A percentile compares a stretch with the other conserved stretches of the same genome.
Evolutionary conservation across 805 yeast species (phyloP).

Genomic region (Candida sphagnicola): DNA sequence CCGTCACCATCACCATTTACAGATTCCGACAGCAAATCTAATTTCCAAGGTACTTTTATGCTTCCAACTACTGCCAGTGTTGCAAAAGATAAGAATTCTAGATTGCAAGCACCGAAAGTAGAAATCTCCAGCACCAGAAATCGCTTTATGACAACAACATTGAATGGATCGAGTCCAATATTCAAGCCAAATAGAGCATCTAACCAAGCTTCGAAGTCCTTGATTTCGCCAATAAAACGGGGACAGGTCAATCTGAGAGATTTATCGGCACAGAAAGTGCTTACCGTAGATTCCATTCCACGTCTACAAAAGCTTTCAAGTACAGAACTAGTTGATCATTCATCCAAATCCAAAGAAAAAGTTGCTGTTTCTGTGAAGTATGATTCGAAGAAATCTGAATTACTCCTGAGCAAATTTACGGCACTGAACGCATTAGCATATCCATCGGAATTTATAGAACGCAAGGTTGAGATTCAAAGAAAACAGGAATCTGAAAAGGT

Average conservation of each 20-base stretch:
- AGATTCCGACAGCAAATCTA: not conserved
- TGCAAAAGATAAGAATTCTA: conserved; percentile 16
- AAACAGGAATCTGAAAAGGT: too few relatives aligned
- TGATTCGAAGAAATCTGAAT: not conserved
- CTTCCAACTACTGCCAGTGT: conserved; percentile 29
- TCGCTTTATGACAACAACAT: conserved; percentile 31
- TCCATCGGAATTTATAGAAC: too few relatives aligned
- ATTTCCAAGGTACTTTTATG: conserved; percentile 14
- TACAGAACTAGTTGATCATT: not conserved
- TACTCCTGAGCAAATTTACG: not conserved
- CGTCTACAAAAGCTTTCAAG: not conserved
- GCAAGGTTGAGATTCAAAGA: too few relatives aligned
- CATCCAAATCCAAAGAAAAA: conserved; percentile 2
- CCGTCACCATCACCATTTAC: conserved; percentile 2
- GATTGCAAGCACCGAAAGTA: conserved; percentile 1
- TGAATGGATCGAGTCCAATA: conserved; percentile 29
- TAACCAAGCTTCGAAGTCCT: not conserved
- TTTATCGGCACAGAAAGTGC: not conserved
- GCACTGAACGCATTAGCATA: not conserved
- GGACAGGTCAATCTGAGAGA: not conserved
- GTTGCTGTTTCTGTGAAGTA: not conserved
- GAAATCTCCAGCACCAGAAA: conserved; percentile 19
- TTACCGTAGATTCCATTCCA: not conserved
- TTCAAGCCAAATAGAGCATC: conserved; percentile 15
- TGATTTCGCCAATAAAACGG: conserved; percentile 2